phyloP scores from a whole-genome alignment of 2,329 filamentous ascomycete species.

The Knufia fluminis region DNA sequence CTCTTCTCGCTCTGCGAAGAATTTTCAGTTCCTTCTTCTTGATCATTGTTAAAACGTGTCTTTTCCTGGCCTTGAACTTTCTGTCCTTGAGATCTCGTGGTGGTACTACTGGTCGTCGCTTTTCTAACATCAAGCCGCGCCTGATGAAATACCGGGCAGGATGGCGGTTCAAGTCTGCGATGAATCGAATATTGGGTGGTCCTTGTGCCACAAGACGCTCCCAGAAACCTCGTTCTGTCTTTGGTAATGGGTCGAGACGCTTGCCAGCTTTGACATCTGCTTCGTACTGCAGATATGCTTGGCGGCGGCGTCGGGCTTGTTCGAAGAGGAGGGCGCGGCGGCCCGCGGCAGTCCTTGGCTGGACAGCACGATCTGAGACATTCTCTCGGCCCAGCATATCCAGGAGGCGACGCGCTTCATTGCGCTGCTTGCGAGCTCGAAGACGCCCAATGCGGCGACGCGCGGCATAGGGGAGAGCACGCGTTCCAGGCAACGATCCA shows the following conservation, averaged over 20 bases:
- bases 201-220: neutral
- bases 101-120: neutral
- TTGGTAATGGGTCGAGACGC: neutral
- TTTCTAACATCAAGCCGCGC: neutral
- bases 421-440: neutral
- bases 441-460: neutral
- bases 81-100: neutral
- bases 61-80: neutral
- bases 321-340: neutral
- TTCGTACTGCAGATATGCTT: conserved; percentile 2
- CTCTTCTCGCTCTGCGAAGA: no score
- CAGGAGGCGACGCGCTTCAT: neutral
- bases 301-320: neutral
- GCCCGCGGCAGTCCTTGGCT: neutral
- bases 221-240: neutral
- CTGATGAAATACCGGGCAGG: neutral
- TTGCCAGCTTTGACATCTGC: conserved; percentile 1
- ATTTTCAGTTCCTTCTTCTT: no score
- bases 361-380: neutral
- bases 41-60: no score
- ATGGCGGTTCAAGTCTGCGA: neutral
- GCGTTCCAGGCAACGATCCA: neutral
- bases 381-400: neutral
- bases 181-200: neutral
- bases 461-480: conserved; percentile 1